phyloP scores from a whole-genome alignment of 2,329 filamentous ascomycete species.

The Sporothrix humicola region DNA sequence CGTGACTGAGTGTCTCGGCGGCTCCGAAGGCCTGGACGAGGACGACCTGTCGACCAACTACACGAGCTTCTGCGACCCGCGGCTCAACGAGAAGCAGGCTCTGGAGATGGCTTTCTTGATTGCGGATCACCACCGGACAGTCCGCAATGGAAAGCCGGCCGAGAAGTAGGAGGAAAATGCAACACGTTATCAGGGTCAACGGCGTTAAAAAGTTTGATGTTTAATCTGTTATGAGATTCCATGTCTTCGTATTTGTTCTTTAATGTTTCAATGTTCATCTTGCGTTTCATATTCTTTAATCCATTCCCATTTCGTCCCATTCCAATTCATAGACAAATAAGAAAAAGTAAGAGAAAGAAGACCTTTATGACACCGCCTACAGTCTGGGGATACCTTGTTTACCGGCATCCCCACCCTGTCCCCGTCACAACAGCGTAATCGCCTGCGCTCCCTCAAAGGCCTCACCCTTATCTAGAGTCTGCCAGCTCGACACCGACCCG shows the following conservation, averaged over 20 bases:
- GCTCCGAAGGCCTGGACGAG: conserved; percentile 83
- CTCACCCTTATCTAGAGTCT: conserved; percentile 80
- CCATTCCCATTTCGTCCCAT: conserved; percentile 18
- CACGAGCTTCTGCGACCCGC: conserved; percentile 92
- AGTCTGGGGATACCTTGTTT: conserved; percentile 10
- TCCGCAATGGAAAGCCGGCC: conserved; percentile 32
- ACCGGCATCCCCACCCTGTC: neutral
- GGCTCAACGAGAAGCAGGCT: conserved; percentile 97
- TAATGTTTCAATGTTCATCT: neutral
- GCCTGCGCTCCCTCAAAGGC: conserved; percentile 67
- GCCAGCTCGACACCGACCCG: conserved; percentile 81
- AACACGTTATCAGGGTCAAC: neutral
- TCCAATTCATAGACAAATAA: conserved; percentile 20
- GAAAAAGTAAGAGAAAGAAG: neutral
- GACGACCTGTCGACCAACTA: conserved; percentile 90
- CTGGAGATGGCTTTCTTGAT: conserved; percentile 93
- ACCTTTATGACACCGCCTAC: conserved; percentile 36
- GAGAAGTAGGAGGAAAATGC: neutral
- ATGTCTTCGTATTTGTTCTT: neutral
- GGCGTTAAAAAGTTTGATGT: conserved; percentile 8
- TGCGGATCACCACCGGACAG: conserved; percentile 72
- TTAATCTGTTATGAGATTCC: neutral
- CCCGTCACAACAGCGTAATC: conserved; percentile 47
- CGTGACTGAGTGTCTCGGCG: conserved; percentile 94
- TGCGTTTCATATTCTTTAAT: neutral